Percentiles rank a stretch among this genome's conserved stretches.
Conservation (phyloP, 768 basidiomycete species). For the Scleroderma citrinum region DNA sequence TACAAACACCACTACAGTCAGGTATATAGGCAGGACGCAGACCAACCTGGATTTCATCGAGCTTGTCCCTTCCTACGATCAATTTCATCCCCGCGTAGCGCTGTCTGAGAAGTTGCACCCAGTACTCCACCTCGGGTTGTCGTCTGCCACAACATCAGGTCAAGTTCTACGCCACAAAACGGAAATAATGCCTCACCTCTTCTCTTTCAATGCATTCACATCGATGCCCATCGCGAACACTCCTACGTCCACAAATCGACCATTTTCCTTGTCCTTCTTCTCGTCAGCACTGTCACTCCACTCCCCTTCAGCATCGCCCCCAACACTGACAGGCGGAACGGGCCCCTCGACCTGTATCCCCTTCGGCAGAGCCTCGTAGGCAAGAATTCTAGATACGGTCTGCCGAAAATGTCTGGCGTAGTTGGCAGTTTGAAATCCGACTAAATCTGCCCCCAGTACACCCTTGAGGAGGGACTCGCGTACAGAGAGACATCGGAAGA, state of each 20-base stretch:
- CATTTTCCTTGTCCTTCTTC: constrained; percentile 15
- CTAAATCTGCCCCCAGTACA: constrained; percentile 87
- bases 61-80: constrained; percentile 83
- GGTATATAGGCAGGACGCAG: neutral
- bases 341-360: constrained; percentile 59
- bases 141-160: constrained; percentile 35
- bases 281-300: neutral
- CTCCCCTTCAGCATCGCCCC: neutral
- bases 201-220: constrained; percentile 57
- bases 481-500: constrained; percentile 86
- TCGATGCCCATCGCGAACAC: constrained; percentile 93
- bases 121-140: constrained; percentile 75
- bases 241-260: constrained; percentile 76
- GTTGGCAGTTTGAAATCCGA: constrained; percentile 88
- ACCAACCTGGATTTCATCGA: constrained; percentile 72
- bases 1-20: neutral
- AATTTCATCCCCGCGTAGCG: constrained; percentile 83
- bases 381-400: constrained; percentile 74
- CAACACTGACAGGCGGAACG: neutral
- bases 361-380: constrained; percentile 76
- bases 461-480: constrained; percentile 75
- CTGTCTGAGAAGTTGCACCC: constrained; percentile 74
- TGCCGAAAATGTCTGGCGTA: constrained; percentile 82
- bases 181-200: constrained; percentile 42
- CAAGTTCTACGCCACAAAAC: constrained; percentile 1